Base-by-base conservation (phyloP, 1,284 basidiomycete genomes). In the Paramarasmius palmivorus region DNA sequence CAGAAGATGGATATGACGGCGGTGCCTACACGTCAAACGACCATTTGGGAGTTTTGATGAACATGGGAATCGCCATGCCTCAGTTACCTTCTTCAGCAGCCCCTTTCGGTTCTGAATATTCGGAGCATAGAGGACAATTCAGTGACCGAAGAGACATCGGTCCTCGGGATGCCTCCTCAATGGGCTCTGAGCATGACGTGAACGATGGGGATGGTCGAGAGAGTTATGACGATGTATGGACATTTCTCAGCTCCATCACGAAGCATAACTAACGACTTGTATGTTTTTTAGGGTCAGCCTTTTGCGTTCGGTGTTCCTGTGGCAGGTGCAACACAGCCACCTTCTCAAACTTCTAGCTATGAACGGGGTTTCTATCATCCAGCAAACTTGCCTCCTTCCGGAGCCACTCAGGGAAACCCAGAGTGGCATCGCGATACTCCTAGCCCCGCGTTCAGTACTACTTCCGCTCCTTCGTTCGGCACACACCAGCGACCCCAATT, bases 381-480 rank as follows among this genome's bases (percentile, higher is more conserved):
- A n/a, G n/a, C n/a, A n/a, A n/a, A n/a, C n/a, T n/a, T n/a, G n/a
- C n/a, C n/a, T n/a, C n/a, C n/a, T n/a, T n/a, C n/a, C n/a, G n/a
- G n/a, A n/a, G n/a, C n/a, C n/a, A n/a, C n/a, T n/a, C n/a, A n/a
- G n/a, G n/a, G n/a, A n/a, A n/a, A n/a, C n/a, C n/a, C n/a, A n/a
- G n/a, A n/a, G n/a, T n/a, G n/a, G n/a, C n/a, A n/a, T n/a, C n/a
- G n/a, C n/a, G n/a, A n/a, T n/a, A n/a, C n/a, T n/a, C n/a, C n/a
- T n/a, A 63, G n/a, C n/a, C n/a, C n/a, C n/a, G n/a, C n/a, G n/a
- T n/a, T n/a, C n/a, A n/a, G n/a, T n/a, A n/a, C n/a, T 19, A 62
- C 69, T 46, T 74, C 72, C 53, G 68, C 64, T 10, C 65, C 71
- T 1, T 71, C 74, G 1, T 67, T 62, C 23, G 63, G 60, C n/a